Conservation (phyloP, 2,329 filamentous ascomycete species). For the Orbilia javanica region DNA sequence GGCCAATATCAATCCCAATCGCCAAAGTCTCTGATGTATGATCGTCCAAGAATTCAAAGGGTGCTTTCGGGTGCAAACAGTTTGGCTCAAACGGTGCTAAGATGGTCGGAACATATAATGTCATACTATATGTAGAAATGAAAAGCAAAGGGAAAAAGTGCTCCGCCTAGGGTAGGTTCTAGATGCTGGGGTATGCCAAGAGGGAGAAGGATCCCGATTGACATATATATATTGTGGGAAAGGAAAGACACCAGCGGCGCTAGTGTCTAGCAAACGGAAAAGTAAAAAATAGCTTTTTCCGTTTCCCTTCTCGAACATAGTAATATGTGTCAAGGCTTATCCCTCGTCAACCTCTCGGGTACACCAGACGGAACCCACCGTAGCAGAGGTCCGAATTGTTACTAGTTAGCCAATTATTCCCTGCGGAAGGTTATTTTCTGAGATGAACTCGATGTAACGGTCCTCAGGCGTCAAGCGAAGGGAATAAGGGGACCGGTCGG, state of each 20-base stretch:
- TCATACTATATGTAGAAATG: constrained; percentile 49
- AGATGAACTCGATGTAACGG: constrained; percentile 15
- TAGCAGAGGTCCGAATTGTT: constrained; percentile 31
- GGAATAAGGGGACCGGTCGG: constrained; percentile 5
- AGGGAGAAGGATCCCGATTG: constrained; percentile 29
- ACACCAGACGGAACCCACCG: constrained; percentile 34
- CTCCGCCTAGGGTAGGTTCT: constrained; percentile 18
- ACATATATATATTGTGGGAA: constrained; percentile 44
- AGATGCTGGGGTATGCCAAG: constrained; percentile 39
- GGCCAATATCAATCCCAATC: constrained; percentile 53
- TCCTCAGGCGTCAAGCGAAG: constrained; percentile 22
- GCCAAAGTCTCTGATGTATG: constrained; percentile 49
- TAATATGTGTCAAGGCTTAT: constrained; percentile 51
- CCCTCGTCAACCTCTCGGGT: constrained; percentile 33
- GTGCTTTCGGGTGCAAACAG: constrained; percentile 50
- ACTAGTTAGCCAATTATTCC: constrained; percentile 31
- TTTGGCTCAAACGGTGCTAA: constrained; percentile 52
- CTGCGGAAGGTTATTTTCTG: constrained; percentile 6
- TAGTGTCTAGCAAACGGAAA: constrained; percentile 23
- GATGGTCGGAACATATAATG: constrained; percentile 57
- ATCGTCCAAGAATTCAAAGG: constrained; percentile 52
- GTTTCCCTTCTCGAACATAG: constrained; percentile 44
- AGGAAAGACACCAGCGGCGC: constrained; percentile 15
- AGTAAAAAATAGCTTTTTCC: constrained; percentile 20
- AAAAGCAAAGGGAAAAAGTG: constrained; percentile 8